Evolutionary conservation across 331 rosid genomes (phyloP), one percentile per base, ranked within the genome.

Genomic region (Telfairia occidentalis): DNA sequence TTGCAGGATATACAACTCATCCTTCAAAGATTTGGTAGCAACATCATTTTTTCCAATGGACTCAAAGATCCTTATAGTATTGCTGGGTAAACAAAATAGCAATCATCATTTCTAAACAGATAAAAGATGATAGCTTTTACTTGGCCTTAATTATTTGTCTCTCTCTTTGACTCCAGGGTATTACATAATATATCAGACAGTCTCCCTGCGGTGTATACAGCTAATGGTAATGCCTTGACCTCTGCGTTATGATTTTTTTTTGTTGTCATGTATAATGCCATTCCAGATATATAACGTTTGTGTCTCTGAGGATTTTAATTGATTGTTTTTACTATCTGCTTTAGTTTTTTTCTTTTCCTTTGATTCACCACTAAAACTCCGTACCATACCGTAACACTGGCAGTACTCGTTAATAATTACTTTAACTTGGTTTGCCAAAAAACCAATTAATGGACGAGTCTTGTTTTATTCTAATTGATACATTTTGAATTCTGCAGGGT

Each of bases 31-130:
- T 88, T 90, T 71, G 92, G 85, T 8, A 90, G 89, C 86, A 90
- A 88, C 79, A 88, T 90, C 18, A 86, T 88, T 60, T 90, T 88
- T 80, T 90, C 96, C 38, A 90, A 88, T 76, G 96, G 96, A 38
- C 83, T 90, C 7, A 61, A 54, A 76, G 79, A 76, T 61, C 79
- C 79, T 60, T 76, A 63, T n/a, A 76, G 74, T 37, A 30, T 10
- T 18, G 79, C n/a, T 16, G 74, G 79, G 79, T 76, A 76, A 82
- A 9, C 46, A 19, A 16, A 45, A 32, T 11, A 23, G 0, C 2
- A 24, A 18, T 24, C 42, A 21, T 16, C 16, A 23, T 37, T 74
- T 26, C 30, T 50, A 40, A 43, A 73, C 46, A 34, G n/a, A 52
- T 30, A 21, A 30, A 30, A 73, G 13, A 49, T 28, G 32, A 72